phyloP scores from a whole-genome alignment of 2,329 filamentous ascomycete species.

The Nothopassalora personata region DNA sequence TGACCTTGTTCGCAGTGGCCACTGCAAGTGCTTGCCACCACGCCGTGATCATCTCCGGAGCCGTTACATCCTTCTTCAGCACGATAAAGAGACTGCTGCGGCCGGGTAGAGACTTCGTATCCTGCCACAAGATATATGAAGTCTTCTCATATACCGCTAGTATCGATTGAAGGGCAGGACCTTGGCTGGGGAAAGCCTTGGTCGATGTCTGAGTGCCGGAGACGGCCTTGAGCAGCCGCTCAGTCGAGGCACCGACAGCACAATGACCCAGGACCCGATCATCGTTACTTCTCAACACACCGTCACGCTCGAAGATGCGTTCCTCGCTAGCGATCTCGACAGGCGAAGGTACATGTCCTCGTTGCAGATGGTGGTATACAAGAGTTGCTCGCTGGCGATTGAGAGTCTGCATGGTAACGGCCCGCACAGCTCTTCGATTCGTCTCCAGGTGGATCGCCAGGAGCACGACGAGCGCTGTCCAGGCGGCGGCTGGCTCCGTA shows the following conservation, averaged over 20 bases:
- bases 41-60: conserved; percentile 52
- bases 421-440: conserved; percentile 79
- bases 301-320: conserved; percentile 58
- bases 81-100: conserved; percentile 47
- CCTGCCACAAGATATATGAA: conserved; percentile 57
- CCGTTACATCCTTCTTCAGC: conserved; percentile 54
- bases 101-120: conserved; percentile 30
- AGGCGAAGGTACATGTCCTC: conserved; percentile 54
- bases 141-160: conserved; percentile 42
- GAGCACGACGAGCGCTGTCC: conserved; percentile 65
- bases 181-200: conserved; percentile 15
- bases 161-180: conserved; percentile 38
- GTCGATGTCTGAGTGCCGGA: conserved; percentile 26
- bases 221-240: conserved; percentile 19
- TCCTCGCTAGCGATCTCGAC: conserved; percentile 57
- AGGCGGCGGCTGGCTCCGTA: conserved; percentile 65
- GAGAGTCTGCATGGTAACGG: conserved; percentile 75
- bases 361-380: conserved; percentile 55
- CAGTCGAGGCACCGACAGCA: conserved; percentile 45
- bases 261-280: conserved; percentile 48
- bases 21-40: conserved; percentile 55
- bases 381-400: conserved; percentile 84
- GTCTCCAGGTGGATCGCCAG: conserved; percentile 72
- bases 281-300: conserved; percentile 55
- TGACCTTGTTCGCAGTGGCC: neutral